Evolutionary conservation across 202 grass and related monocot genomes (phyloP).

Genomic region (Panicum virgatum): DNA sequence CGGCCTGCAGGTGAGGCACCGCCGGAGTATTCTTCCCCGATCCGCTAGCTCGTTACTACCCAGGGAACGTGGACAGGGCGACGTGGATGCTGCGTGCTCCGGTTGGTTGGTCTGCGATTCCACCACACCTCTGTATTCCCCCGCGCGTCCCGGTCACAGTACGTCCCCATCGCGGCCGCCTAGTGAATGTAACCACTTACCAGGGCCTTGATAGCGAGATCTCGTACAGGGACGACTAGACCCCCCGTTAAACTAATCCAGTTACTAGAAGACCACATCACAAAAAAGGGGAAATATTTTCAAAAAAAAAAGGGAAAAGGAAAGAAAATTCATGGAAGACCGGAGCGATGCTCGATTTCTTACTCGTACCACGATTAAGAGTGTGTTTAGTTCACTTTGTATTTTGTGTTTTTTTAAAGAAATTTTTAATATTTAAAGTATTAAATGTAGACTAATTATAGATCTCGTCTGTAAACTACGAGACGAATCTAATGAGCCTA

Average conservation of each 20-base stretch:
- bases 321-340: background rate
- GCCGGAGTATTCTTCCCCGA: constrained; percentile 26
- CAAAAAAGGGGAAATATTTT: no score
- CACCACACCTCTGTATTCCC: background rate
- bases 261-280: constrained; percentile 6
- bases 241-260: constrained; percentile 9
- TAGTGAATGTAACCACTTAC: constrained; percentile 36
- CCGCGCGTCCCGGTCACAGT: background rate
- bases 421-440: no score
- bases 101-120: background rate
- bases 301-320: background rate
- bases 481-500: no score
- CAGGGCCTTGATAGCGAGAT: background rate
- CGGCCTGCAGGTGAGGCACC: background rate
- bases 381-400: no score
- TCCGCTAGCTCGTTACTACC: constrained; percentile 52
- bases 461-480: no score
- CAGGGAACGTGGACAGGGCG: constrained; percentile 32
- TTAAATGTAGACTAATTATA: no score
- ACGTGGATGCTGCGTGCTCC: constrained; percentile 1
- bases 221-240: constrained; percentile 12
- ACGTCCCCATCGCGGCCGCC: background rate
- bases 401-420: no score
- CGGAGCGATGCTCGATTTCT: background rate
- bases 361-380: background rate